phyloP scores from a whole-genome alignment of 495 filamentous ascomycete genomes.

The Ascodesmis nigricans region DNA sequence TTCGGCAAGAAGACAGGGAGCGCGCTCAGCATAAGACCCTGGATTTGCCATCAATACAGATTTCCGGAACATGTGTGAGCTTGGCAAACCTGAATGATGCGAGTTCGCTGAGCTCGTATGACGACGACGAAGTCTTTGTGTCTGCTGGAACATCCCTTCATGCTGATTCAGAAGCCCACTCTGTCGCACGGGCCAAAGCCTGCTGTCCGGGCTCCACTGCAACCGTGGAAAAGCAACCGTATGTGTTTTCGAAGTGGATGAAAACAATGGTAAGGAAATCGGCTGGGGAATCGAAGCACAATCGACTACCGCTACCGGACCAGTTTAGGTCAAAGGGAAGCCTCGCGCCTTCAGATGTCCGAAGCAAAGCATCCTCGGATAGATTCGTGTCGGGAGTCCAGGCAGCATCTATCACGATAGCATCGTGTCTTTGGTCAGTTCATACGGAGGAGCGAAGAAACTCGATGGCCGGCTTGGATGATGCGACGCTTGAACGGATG shows the following conservation, averaged over 20 bases:
- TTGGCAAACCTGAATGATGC: too few species aligned
- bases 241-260: constrained; percentile 34
- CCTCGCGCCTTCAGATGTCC: constrained; percentile 24
- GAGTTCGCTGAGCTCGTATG: too few species aligned
- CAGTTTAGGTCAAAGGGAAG: constrained; percentile 27
- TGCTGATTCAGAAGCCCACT: too few species aligned
- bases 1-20: too few species aligned
- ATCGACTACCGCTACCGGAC: constrained; percentile 23
- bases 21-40: too few species aligned
- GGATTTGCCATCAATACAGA: too few species aligned
- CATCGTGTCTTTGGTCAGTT: constrained; percentile 39
- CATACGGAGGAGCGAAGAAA: constrained; percentile 32
- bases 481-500: constrained; percentile 45
- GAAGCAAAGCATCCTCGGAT: constrained; percentile 50
- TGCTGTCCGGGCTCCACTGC: too few species aligned
- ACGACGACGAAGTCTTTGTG: too few species aligned
- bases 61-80: too few species aligned
- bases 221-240: constrained; percentile 5
- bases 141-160: too few species aligned
- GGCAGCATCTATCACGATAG: constrained; percentile 50
- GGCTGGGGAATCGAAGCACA: constrained; percentile 19
- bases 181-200: too few species aligned
- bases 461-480: constrained; percentile 41
- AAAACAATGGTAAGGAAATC: constrained; percentile 30
- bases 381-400: constrained; percentile 52